These are phyloP conservation scores for Chaetomium sp. DNA, from an alignment of 2,329 filamentous ascomycete genomes.

Conservation along the genomic window DNA sequence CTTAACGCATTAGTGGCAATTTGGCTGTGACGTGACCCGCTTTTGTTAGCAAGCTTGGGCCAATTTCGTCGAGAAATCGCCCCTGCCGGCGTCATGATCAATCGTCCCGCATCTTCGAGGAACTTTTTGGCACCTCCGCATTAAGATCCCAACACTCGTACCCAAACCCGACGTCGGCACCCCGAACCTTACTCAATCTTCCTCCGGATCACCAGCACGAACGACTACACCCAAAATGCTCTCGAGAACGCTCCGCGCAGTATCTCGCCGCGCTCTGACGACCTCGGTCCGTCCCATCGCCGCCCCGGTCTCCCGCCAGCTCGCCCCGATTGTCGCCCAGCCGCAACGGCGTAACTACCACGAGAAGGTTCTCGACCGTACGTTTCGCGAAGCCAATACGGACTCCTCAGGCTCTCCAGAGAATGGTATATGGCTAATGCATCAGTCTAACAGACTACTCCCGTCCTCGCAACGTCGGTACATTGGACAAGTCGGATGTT, in stretches of 20 bases:
- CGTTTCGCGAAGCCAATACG: background rate
- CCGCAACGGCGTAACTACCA: constrained; percentile 43
- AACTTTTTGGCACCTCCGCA: constrained; percentile 14
- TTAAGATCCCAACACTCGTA: constrained; percentile 9
- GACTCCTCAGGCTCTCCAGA: background rate
- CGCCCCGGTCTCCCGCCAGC: constrained; percentile 34
- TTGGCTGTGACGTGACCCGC: background rate
- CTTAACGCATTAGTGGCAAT: constrained; percentile 8
- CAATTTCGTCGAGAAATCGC: constrained; percentile 19
- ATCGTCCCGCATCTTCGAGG: constrained; percentile 22
- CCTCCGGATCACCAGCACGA: background rate
- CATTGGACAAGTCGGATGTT: constrained; percentile 62
- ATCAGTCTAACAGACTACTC: constrained; percentile 38
- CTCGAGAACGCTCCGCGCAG: constrained; percentile 39
- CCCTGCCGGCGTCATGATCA: constrained; percentile 23
- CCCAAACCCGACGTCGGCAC: constrained; percentile 1
- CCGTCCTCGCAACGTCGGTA: constrained; percentile 49
- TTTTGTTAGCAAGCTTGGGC: constrained; percentile 19
- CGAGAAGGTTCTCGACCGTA: constrained; percentile 65
- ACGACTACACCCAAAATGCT: constrained; percentile 33
- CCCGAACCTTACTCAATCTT: background rate
- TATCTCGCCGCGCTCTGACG: constrained; percentile 38
- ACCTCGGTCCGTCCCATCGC: constrained; percentile 35
- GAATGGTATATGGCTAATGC: constrained; percentile 14
- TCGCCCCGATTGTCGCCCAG: constrained; percentile 35